Conservation (phyloP, 2,329 filamentous ascomycete species). For the Lachnellula occidentalis region DNA sequence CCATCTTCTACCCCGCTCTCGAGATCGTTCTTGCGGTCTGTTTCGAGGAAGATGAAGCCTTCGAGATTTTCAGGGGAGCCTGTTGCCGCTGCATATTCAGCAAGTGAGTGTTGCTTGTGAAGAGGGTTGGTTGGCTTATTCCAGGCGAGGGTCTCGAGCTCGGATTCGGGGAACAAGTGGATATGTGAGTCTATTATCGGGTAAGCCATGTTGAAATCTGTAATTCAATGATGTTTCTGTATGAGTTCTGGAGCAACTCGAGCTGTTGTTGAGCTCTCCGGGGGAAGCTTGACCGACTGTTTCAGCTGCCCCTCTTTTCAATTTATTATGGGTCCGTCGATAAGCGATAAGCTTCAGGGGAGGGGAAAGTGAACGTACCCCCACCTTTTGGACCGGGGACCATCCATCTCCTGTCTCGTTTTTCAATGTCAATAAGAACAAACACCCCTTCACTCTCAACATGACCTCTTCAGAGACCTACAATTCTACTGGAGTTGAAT, state of each 20-base stretch:
- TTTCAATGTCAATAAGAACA: no score
- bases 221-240: no score
- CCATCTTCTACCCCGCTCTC: slow-evolving; percentile 40
- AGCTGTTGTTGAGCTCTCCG: not conserved
- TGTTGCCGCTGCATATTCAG: slow-evolving; percentile 27
- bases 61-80: slow-evolving; percentile 39
- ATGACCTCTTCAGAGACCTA: slow-evolving; percentile 13
- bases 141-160: slow-evolving; percentile 66
- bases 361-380: not conserved
- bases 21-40: slow-evolving; percentile 64
- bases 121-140: slow-evolving; percentile 52
- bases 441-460: not conserved
- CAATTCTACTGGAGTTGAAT: slow-evolving; percentile 28
- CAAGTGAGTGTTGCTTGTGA: slow-evolving; percentile 25
- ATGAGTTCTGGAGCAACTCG: not conserved
- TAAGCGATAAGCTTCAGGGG: not conserved
- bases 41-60: slow-evolving; percentile 80
- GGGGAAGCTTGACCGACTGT: not conserved
- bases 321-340: no score
- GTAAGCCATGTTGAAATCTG: slow-evolving; percentile 28
- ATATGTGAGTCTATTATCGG: slow-evolving; percentile 86
- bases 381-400: not conserved
- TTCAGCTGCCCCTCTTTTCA: not conserved
- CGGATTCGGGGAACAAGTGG: slow-evolving; percentile 72
- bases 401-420: not conserved